Evolutionary conservation across 2,329 filamentous ascomycete genomes (phyloP), one percentile per base, ranked within the genome.

Genomic region (Ceratocystis papillata): DNA sequence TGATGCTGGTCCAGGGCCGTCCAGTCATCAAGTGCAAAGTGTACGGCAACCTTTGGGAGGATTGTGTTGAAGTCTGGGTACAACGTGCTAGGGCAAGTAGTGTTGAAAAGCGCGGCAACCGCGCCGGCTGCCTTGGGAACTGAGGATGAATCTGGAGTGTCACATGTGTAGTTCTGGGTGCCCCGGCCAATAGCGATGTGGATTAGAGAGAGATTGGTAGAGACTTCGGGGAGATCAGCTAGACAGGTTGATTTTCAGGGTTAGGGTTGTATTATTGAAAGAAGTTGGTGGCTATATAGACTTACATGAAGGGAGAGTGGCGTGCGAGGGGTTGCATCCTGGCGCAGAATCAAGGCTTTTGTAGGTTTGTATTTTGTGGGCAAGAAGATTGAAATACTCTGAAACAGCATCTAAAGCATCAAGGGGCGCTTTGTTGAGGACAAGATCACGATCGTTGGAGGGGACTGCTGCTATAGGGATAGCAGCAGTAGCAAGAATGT

Each of bases 81-180:
- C 70, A 83, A 79, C 53, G 87, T 81, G 5, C 87, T 88, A 44
- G 93, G 76, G 77, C 93, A 96, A 70, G 86, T 89, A 67, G 86
- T 88, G 76, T 96, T 91, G 85, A 89, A 96, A 71, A 97, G 88
- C 1, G 84, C 86, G 65, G 93, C 93, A 0, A 90, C 73, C 65
- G 93, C 93, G 69, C 93, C 93, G 62, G 79, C 75, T 20, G 86
- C 80, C 8, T 78, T 79, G 15, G 93, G 92, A 0, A 77, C 77
- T 0, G 84, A 81, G 2, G 81, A 82, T 1, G 82, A 73, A 70
- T 87, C 82, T 69, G 76, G 76, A 65, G 81, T 77, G 67, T 83
- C 79, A 79, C 93, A 96, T 63, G 90, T 95, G 79, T 96, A 97
- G 81, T 96, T 96, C 78, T 96, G 87, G 6, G 89, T 94, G 68